A percentile compares a stretch with the other conserved stretches of the same genome.
Evolutionary conservation across 805 yeast genomes (phyloP).

Genomic region (Wickerhamiella musiphila): DNA sequence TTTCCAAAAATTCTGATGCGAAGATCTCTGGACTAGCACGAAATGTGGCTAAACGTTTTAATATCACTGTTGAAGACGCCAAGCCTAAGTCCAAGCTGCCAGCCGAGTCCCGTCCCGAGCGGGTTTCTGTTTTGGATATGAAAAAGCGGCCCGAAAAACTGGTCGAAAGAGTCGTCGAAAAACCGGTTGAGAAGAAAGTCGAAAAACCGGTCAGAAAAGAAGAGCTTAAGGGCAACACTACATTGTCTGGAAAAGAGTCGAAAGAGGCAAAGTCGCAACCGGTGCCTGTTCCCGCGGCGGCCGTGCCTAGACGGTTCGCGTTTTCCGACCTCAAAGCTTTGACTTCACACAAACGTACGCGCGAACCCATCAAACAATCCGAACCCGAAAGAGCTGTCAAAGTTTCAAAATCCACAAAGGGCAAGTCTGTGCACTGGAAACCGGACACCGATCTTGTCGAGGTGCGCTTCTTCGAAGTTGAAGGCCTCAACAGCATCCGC

Average conservation of each 20-base stretch:
- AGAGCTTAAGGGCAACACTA: too few relatives aligned
- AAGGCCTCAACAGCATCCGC: slow-evolving; percentile 10
- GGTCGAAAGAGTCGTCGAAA: too few relatives aligned
- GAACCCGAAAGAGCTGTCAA: background rate
- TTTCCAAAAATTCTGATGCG: background rate
- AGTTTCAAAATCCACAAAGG: slow-evolving; percentile 7
- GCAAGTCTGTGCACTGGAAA: slow-evolving; percentile 21
- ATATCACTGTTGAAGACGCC: background rate
- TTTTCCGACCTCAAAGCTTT: background rate
- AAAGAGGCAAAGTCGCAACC: too few relatives aligned
- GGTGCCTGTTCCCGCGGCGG: too few relatives aligned
- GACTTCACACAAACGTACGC: background rate
- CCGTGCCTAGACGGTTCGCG: slow-evolving; percentile 1
- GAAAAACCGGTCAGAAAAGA: too few relatives aligned
- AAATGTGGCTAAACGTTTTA: slow-evolving; percentile 1
- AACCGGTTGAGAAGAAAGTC: too few relatives aligned
- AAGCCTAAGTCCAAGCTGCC: background rate
- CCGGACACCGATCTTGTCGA: slow-evolving; percentile 18
- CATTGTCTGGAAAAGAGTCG: too few relatives aligned
- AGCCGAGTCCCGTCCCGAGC: too few relatives aligned
- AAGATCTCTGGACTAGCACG: slow-evolving; percentile 4
- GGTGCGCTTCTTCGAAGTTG: slow-evolving; percentile 18
- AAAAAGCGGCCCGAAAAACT: too few relatives aligned
- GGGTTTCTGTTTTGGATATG: too few relatives aligned
- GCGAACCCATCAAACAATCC: background rate